Evolutionary conservation across 164 flowering plant genomes (phyloP).

Genomic region (Sedum album): DNA sequence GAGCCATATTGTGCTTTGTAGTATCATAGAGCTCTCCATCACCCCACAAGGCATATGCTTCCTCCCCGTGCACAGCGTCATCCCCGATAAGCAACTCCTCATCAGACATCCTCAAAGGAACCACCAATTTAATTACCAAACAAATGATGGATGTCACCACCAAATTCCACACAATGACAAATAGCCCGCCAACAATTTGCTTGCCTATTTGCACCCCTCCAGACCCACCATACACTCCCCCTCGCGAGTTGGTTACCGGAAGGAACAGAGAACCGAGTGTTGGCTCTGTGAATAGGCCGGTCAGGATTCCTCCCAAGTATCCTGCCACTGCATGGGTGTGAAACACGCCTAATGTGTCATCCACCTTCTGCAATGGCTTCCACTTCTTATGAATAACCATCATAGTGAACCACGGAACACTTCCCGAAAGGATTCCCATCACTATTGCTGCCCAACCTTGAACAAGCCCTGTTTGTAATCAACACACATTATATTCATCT

Average conservation of each 20-base stretch:
- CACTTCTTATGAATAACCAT: too few relatives aligned
- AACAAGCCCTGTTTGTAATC: too few relatives aligned
- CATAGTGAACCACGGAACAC: too few relatives aligned
- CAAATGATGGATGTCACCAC: conserved; percentile 18
- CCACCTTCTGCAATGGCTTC: conserved; percentile 8
- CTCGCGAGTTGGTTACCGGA: background rate
- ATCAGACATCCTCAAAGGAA: conserved; percentile 16
- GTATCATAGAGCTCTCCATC: conserved; percentile 14
- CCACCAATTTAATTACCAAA: conserved; percentile 10
- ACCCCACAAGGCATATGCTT: conserved; percentile 17
- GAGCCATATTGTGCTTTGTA: conserved; percentile 9
- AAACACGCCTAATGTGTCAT: conserved; percentile 16
- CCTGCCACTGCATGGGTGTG: conserved; percentile 22
- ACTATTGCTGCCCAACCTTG: too few relatives aligned
- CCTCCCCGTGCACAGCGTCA: conserved; percentile 15
- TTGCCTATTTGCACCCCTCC: conserved; percentile 17
- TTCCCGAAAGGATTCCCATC: too few relatives aligned
- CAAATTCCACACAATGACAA: conserved; percentile 18
- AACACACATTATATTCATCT: too few relatives aligned
- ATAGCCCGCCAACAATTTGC: conserved; percentile 14
- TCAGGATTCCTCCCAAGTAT: conserved; percentile 16
- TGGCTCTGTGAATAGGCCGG: conserved; percentile 20
- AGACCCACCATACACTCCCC: conserved; percentile 15
- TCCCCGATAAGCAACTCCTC: conserved; percentile 16
- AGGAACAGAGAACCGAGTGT: background rate